phyloP scores from a whole-genome alignment of 2,329 filamentous ascomycete species.

The Neonectria faginata region DNA sequence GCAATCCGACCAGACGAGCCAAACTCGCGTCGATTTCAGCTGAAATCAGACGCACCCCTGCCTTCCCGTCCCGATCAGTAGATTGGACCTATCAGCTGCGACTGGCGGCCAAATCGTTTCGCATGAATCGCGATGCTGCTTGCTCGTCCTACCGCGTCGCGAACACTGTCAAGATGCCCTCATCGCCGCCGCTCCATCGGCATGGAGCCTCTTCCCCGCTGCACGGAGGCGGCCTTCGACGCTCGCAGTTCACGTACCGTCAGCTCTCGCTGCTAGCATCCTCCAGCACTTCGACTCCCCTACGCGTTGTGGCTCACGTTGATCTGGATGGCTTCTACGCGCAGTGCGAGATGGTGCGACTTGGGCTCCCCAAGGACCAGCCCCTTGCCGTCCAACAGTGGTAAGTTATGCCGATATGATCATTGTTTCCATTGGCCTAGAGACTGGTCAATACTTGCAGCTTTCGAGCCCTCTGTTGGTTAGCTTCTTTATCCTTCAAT shows the following conservation, averaged over 20 bases:
- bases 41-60: neutral
- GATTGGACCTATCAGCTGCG: slow-evolving; percentile 2
- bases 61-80: neutral
- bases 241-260: slow-evolving; percentile 85
- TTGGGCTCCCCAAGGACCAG: slow-evolving; percentile 77
- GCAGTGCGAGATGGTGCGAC: slow-evolving; percentile 92
- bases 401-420: slow-evolving; percentile 56
- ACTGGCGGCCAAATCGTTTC: neutral
- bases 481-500: neutral
- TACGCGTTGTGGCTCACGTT: slow-evolving; percentile 90
- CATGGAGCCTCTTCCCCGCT: slow-evolving; percentile 45
- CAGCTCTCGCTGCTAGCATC: slow-evolving; percentile 81
- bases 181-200: slow-evolving; percentile 32
- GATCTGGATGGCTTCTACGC: slow-evolving; percentile 98
- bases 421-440: neutral
- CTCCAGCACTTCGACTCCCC: slow-evolving; percentile 77
- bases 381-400: slow-evolving; percentile 96
- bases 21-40: neutral
- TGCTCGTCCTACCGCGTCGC: slow-evolving; percentile 4
- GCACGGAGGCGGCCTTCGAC: slow-evolving; percentile 44
- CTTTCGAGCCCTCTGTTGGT: neutral
- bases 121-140: slow-evolving; percentile 10
- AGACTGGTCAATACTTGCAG: slow-evolving; percentile 1
- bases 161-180: slow-evolving; percentile 38
- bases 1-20: slow-evolving; percentile 3